Evolutionary conservation across 2,329 filamentous ascomycete genomes (phyloP).

Genomic region (Colletotrichum musae): DNA sequence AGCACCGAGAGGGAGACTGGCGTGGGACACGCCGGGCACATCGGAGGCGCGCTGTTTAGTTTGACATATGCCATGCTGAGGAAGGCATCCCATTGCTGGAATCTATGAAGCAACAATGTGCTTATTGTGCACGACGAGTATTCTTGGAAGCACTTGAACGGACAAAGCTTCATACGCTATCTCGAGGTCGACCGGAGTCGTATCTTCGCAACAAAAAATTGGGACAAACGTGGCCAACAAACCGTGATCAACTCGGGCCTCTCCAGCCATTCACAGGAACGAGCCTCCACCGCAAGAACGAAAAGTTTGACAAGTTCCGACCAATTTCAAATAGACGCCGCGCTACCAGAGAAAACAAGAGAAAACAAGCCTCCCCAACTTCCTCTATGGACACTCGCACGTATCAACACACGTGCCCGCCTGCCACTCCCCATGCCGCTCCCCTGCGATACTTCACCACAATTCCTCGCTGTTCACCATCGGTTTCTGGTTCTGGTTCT

Average conservation of each 20-base stretch:
- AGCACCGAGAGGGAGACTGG: conserved; percentile 30
- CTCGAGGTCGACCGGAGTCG: background rate
- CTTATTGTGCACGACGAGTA: background rate
- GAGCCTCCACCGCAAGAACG: background rate
- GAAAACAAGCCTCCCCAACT: background rate
- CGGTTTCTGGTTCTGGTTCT: conserved; percentile 3
- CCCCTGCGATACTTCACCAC: conserved; percentile 14
- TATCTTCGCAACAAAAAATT: background rate
- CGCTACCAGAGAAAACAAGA: conserved; percentile 16
- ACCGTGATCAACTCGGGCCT: conserved; percentile 36
- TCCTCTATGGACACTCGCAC: background rate
- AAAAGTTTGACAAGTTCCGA: background rate
- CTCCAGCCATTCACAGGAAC: conserved; percentile 19
- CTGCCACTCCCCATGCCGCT: background rate
- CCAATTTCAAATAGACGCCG: conserved; percentile 32
- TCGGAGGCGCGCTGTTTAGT: conserved; percentile 35
- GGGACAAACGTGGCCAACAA: background rate
- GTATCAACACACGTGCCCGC: background rate
- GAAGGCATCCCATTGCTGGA: conserved; percentile 13
- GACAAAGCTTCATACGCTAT: background rate
- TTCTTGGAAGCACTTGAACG: background rate
- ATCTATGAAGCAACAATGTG: conserved; percentile 11
- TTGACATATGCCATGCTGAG: conserved; percentile 27
- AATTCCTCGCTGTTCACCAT: conserved; percentile 40
- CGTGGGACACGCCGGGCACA: conserved; percentile 30